Percentiles rank a stretch among this genome's conserved stretches.
phyloP scores from a whole-genome alignment of 768 basidiomycete species.

The Rhodotorula taiwanensis region DNA sequence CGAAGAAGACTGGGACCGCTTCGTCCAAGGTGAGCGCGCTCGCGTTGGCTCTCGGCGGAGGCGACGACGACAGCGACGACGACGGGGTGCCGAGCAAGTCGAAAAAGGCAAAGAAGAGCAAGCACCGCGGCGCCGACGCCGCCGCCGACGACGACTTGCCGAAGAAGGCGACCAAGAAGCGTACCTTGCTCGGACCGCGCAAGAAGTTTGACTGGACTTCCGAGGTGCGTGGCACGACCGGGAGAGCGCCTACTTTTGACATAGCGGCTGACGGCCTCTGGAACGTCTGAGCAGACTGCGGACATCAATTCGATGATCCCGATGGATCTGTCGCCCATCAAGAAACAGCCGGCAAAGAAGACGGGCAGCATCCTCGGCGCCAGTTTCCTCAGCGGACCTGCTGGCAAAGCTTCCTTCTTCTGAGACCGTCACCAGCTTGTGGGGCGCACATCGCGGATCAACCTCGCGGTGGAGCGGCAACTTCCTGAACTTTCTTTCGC shows the following conservation, averaged over 20 bases:
- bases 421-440: not conserved
- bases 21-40: conserved; percentile 12
- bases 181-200: conserved; percentile 16
- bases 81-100: not conserved
- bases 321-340: conserved; percentile 30
- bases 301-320: conserved; percentile 28
- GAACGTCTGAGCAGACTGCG: conserved; percentile 11
- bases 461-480: too few species aligned
- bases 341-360: conserved; percentile 12
- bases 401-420: not conserved
- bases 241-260: not conserved
- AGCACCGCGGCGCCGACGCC: not conserved
- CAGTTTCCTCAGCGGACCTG: too few species aligned
- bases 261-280: not conserved
- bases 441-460: not conserved
- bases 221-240: too few species aligned
- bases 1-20: conserved; percentile 17
- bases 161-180: conserved; percentile 32
- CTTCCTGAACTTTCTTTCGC: too few species aligned
- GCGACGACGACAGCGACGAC: conserved; percentile 1
- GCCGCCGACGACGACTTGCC: not conserved
- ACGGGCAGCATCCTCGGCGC: too few species aligned
- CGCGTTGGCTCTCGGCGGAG: conserved; percentile 1
- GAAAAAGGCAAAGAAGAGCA: conserved; percentile 1
- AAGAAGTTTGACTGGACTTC: conserved; percentile 10